Base-by-base conservation (phyloP, 805 yeast species). In the Ogataea salicorniae region DNA sequence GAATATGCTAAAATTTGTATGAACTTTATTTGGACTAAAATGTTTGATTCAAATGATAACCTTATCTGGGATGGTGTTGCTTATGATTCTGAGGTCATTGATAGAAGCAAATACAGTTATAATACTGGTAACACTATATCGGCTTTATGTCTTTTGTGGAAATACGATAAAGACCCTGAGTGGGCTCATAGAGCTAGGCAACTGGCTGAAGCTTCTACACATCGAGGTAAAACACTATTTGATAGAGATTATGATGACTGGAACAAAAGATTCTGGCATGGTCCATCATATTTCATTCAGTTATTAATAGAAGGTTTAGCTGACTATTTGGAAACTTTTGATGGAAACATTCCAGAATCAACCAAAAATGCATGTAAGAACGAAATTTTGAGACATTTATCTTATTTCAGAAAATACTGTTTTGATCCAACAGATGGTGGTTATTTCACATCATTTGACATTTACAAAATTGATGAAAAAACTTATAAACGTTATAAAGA, bases 111-210 rank as follows among this genome's bases (percentile, higher is more conserved):
- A 64, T 80, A 83, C 77, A 74, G 86, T 13, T 83, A 83, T 64
- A 84, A 83, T 67, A 74, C 80, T 13, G 90, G 90, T 15, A 78
- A 84, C 26, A 79, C 88, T 0, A 60, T 83, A 35, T 73, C 84
- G 7, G 78, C 83, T 3, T 71, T 79, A 5, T 64, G 78, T 13
- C 63, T 72, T 57, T 62, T 83, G 58, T 81, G 73, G 56, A 69
- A 68, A 46, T 67, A 69, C 48, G 82, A 85, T 35, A 62, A 69
- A 33, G 77, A 79, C 46, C 62, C 67, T 16, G 71, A 73, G 55
- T 82, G 84, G 81, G 63, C 67, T 47, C 45, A 65, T 13, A 72
- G 70, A 44, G 77, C 79, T n/a, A 67, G 66, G 47, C 70, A 63
- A 18, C 66, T 75, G 60, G 87, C 85, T 15, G 70, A 68, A 37